These are phyloP conservation scores for Penicillium brasilianum DNA, from an alignment of 2,329 filamentous ascomycete genomes.

Conservation along the genomic window DNA sequence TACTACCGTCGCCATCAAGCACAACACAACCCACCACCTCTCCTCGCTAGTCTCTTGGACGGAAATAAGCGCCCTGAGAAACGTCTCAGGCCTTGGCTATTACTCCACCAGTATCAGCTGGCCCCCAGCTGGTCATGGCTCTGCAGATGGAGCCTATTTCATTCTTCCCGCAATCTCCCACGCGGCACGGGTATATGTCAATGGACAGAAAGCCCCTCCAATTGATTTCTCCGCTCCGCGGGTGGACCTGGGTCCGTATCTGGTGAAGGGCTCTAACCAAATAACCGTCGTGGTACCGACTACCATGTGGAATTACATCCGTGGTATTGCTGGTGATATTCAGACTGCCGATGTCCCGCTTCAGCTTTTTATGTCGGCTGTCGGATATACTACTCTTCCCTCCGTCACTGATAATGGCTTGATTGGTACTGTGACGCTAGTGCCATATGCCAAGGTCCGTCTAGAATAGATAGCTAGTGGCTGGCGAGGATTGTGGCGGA, in stretches of 20 bases:
- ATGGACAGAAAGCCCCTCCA: slow-evolving; percentile 21
- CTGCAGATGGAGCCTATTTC: slow-evolving; percentile 27
- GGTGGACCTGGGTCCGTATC: slow-evolving; percentile 19
- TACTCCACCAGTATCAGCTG: slow-evolving; percentile 25
- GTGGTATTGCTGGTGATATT: slow-evolving; percentile 20
- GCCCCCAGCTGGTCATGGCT: slow-evolving; percentile 9
- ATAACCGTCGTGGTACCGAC: slow-evolving; percentile 26
- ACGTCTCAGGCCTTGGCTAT: slow-evolving; percentile 30
- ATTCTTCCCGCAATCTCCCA: slow-evolving; percentile 23
- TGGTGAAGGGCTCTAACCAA: slow-evolving; percentile 15
- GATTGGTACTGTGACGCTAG: slow-evolving; percentile 14
- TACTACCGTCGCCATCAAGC: slow-evolving; percentile 21
- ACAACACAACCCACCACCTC: slow-evolving; percentile 31
- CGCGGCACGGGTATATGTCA: slow-evolving; percentile 22
- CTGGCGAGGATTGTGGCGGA: too few relatives aligned
- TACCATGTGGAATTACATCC: slow-evolving; percentile 30
- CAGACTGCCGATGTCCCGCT: slow-evolving; percentile 3
- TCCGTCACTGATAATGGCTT: slow-evolving; percentile 21
- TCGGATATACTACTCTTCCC: slow-evolving; percentile 9
- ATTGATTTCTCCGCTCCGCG: slow-evolving; percentile 24
- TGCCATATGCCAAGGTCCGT: slow-evolving; percentile 14
- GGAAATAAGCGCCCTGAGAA: slow-evolving; percentile 24
- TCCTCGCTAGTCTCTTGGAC: slow-evolving; percentile 26
- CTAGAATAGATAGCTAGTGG: background rate
- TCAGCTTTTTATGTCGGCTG: background rate